phyloP scores from a whole-genome alignment of 176 grass and related monocot genomes.

The Saccharum spontaneum region DNA sequence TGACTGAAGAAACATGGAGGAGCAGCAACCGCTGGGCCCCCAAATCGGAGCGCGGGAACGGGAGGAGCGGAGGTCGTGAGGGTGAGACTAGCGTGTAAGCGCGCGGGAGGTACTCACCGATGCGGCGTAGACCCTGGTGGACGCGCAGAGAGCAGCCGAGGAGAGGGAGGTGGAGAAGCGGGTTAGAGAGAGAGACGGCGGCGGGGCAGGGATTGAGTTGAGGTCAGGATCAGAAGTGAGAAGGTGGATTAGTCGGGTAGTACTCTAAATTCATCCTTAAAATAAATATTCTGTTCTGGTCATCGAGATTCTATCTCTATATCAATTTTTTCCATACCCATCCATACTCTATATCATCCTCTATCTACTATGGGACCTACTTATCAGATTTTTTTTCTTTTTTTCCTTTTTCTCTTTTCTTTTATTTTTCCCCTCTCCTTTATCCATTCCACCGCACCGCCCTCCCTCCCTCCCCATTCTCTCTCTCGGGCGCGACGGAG shows the following conservation, averaged over 20 bases:
- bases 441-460: too few relatives aligned
- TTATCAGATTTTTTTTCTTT: too few relatives aligned
- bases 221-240: not conserved
- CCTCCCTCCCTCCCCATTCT: too few relatives aligned
- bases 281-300: too few relatives aligned
- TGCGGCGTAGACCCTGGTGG: not conserved
- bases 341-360: too few relatives aligned
- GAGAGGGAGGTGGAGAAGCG: not conserved
- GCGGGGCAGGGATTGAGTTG: not conserved
- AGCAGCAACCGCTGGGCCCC: not conserved
- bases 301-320: too few relatives aligned
- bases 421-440: too few relatives aligned
- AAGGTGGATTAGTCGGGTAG: not conserved
- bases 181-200: not conserved
- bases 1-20: not conserved
- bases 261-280: too few relatives aligned
- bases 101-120: not conserved
- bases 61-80: not conserved
- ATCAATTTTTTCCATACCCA: too few relatives aligned
- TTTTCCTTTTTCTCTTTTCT: too few relatives aligned
- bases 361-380: too few relatives aligned
- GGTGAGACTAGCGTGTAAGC: not conserved
- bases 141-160: not conserved
- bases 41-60: not conserved
- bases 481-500: too few relatives aligned